Evolutionary conservation across 805 yeast genomes (phyloP), one percentile per base, ranked within the genome.

Genomic region (Lipomyces spencermartinsiae): DNA sequence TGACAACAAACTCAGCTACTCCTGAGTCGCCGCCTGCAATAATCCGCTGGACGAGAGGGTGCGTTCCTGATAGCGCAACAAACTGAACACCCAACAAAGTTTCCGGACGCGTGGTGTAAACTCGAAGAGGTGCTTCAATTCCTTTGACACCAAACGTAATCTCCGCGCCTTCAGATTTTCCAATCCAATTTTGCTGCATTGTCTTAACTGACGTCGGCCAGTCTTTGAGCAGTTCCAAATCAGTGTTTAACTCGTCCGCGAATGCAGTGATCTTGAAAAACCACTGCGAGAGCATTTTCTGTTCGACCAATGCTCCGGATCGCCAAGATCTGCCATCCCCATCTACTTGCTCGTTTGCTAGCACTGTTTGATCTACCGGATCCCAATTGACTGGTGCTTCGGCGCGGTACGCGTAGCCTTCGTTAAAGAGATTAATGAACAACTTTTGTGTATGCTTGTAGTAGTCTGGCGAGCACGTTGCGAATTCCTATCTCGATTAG

Each of bases 321-420:
- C 99, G 85, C 99, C 99, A 95, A 0, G 98, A 92, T 64, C 88
- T 83, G 0, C 99, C 99, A 58, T 91, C 85, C 1, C 89, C 78
- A 77, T 95, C 99, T 2, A 95, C 98, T 78, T 95, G 99, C 79
- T 95, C 99, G 76, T 90, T 95, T 1, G 99, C 99, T 68, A 95
- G 82, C 1, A 95, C 99, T 0, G 99, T 95, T 71, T 89, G 86
- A 74, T 95, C 99, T 0, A 95, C 86, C 0, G 99, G 99, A 78
- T 95, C 99, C 99, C 99, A 95, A 76, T 95, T 95, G 67, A 95
- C 95, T 73, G 89, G 93, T 0, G 97, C 97, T 59, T 88, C 87
- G 59, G 89, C 88, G 71, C 93, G 84, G 75, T 95, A 94, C 0
- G 98, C 98, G 61, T 92, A 79, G 0, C 97, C 97, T 59, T 88